Evolutionary conservation across 257 asterid genomes (phyloP).

Genomic region (Solanum appendiculatum): DNA sequence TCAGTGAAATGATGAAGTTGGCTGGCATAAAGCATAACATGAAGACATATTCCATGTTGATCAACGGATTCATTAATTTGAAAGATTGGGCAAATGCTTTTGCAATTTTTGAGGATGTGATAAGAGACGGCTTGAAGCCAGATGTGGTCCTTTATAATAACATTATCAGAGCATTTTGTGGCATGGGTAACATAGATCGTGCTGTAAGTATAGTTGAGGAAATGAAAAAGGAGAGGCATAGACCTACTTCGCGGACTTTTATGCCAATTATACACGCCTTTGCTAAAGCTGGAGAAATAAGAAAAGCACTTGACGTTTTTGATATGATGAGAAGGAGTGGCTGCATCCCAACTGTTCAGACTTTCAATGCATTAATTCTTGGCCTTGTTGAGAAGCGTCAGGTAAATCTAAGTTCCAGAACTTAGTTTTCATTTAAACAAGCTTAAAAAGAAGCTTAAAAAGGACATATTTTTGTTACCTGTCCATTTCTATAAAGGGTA

Average conservation of each 20-base stretch:
- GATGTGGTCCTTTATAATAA: conserved; percentile 86
- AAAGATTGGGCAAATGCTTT: conserved; percentile 98
- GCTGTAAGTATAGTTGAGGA: conserved; percentile 79
- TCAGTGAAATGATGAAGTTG: conserved; percentile 64
- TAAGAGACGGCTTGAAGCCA: conserved; percentile 73
- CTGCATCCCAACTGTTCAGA: conserved; percentile 83
- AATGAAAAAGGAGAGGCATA: conserved; percentile 72
- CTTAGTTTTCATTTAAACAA: background rate
- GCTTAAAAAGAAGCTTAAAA: too few relatives aligned
- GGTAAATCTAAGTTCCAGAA: conserved; percentile 25
- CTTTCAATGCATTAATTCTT: conserved; percentile 76
- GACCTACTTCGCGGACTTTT: conserved; percentile 76
- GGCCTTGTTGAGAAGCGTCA: conserved; percentile 85
- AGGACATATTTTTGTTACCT: background rate
- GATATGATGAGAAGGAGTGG: conserved; percentile 89
- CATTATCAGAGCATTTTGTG: conserved; percentile 83
- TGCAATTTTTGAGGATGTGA: conserved; percentile 82
- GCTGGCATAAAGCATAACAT: conserved; percentile 75
- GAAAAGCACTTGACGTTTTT: conserved; percentile 59
- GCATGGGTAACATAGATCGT: conserved; percentile 90
- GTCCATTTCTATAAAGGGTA: background rate
- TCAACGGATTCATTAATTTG: conserved; percentile 75
- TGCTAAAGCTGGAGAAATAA: conserved; percentile 72
- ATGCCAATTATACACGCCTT: conserved; percentile 86
- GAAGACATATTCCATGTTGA: conserved; percentile 96